Evolutionary conservation across 352 stramenopile species (phyloP), one percentile per base, ranked within the genome.

Genomic region (Phytophthora melonis): DNA sequence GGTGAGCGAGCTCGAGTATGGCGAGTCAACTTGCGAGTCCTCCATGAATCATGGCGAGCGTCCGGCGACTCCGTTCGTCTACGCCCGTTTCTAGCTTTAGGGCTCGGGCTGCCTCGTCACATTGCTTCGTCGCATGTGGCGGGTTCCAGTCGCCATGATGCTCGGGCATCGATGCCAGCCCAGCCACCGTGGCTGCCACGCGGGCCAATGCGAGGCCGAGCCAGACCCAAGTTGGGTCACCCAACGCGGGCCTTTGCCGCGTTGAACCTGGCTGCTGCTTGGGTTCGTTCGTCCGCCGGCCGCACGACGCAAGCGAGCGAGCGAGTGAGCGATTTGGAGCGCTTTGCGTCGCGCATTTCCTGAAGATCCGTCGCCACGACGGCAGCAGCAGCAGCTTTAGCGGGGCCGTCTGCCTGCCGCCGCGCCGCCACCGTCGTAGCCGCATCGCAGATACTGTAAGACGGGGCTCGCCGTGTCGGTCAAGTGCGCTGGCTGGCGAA

Each of bases 71-170:
- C 41, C 43, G 57, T 75, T 69, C 59, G 68, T 66, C 61, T 69
- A 71, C 64, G 32, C 43, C 34, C 36, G 54, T 70, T 66, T 70
- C 32, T 49, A 21, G 2, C 13, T 13, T 9, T 49, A 21, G 41
- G 41, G 41, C 5, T 49, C 18, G 11, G 47, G 1, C 61, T 62
- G 69, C 58, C 69, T 72, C 69, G 63, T 76, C 69, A 49, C 63
- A 36, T 66, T 70, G 58, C 54, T 39, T 76, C 41, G 69, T 72
- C 63, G 71, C 69, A 76, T 70, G 47, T 70, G 36, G 58, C 19
- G 16, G 36, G 1, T 47, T 53, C 45, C 43, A 56, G 18, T 11
- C 27, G 0, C 36, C 30, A 54, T 45, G 43, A 54, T 58, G 64
- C 27, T 59, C 7, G 39, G 25, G 54, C 27, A 63, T 72, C 25